Conservation (phyloP, 805 yeast genomes). For the Zygotorulaspora danielsina region DNA sequence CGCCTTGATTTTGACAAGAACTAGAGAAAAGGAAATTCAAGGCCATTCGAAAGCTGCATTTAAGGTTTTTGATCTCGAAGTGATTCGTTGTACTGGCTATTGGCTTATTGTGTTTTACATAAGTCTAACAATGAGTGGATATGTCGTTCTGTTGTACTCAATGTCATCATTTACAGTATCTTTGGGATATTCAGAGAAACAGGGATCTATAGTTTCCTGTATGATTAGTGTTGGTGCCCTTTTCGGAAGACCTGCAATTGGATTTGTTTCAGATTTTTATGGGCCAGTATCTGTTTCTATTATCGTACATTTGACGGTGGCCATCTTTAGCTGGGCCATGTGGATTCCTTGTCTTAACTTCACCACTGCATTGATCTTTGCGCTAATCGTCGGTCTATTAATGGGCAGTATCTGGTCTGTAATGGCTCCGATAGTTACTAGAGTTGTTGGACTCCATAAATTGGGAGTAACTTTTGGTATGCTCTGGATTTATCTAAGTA, state of each 20-base stretch:
- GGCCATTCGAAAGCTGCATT: slow-evolving; percentile 16
- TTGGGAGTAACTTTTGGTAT: slow-evolving; percentile 46
- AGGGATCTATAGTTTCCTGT: slow-evolving; percentile 57
- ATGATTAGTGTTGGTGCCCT: slow-evolving; percentile 55
- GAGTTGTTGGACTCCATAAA: slow-evolving; percentile 50
- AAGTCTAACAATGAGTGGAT: slow-evolving; percentile 53
- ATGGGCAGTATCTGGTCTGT: slow-evolving; percentile 62
- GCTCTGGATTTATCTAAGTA: slow-evolving; percentile 51
- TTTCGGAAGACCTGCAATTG: slow-evolving; percentile 54
- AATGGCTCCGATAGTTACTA: slow-evolving; percentile 46
- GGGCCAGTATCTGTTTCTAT: slow-evolving; percentile 50
- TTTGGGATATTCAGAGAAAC: slow-evolving; percentile 50
- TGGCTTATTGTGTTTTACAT: slow-evolving; percentile 41
- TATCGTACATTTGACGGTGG: slow-evolving; percentile 38
- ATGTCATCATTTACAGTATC: slow-evolving; percentile 56
- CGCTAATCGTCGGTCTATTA: slow-evolving; percentile 47
- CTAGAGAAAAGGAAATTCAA: slow-evolving; percentile 33
- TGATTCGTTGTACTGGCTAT: slow-evolving; percentile 40
- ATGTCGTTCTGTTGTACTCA: slow-evolving; percentile 54
- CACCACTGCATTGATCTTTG: slow-evolving; percentile 51
- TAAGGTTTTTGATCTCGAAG: slow-evolving; percentile 40
- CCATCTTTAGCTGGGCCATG: slow-evolving; percentile 45
- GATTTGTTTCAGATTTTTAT: slow-evolving; percentile 45
- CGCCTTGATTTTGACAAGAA: slow-evolving; percentile 31
- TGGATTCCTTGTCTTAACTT: slow-evolving; percentile 55